phyloP scores from a whole-genome alignment of 1,284 basidiomycete genomes.

The Ustilago loliicola region DNA sequence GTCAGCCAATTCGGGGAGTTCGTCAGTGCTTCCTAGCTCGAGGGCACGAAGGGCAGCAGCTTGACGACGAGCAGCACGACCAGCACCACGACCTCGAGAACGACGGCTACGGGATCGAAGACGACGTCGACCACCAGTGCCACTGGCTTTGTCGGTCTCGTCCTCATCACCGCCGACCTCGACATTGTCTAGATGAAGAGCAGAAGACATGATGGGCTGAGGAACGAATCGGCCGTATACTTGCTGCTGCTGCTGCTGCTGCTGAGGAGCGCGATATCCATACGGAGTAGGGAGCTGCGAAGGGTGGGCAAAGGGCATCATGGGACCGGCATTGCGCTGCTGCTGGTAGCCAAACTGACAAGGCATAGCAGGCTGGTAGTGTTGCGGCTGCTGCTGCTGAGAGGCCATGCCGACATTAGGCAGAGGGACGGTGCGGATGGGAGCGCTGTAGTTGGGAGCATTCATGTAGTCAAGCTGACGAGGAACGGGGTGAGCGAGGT shows the following conservation, averaged over 20 bases:
- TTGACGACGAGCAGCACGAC: conserved; percentile 55
- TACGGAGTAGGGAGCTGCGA: conserved; percentile 24
- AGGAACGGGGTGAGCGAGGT: not conserved
- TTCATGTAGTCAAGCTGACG: conserved; percentile 13
- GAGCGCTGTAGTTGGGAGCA: conserved; percentile 41
- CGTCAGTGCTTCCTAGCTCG: conserved; percentile 25
- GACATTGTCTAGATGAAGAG: not conserved
- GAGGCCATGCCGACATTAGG: conserved; percentile 14
- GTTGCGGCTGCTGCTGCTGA: conserved; percentile 13
- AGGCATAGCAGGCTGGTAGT: conserved; percentile 4
- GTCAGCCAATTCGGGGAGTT: conserved; percentile 22
- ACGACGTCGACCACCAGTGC: conserved; percentile 21
- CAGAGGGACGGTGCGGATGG: conserved; percentile 40
- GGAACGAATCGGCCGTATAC: not conserved
- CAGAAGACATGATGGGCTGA: not conserved
- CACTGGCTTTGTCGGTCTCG: conserved; percentile 2
- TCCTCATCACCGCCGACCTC: not conserved
- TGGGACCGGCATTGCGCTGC: conserved; percentile 4
- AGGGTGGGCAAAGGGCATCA: conserved; percentile 6
- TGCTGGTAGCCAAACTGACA: conserved; percentile 11
- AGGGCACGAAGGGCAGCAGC: conserved; percentile 51
- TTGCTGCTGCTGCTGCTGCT: conserved; percentile 15
- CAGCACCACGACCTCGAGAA: conserved; percentile 58
- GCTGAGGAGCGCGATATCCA: conserved; percentile 11
- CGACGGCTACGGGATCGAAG: conserved; percentile 53